Conservation (phyloP, 208 protist species). For the Vickermania spadyakhi region DNA sequence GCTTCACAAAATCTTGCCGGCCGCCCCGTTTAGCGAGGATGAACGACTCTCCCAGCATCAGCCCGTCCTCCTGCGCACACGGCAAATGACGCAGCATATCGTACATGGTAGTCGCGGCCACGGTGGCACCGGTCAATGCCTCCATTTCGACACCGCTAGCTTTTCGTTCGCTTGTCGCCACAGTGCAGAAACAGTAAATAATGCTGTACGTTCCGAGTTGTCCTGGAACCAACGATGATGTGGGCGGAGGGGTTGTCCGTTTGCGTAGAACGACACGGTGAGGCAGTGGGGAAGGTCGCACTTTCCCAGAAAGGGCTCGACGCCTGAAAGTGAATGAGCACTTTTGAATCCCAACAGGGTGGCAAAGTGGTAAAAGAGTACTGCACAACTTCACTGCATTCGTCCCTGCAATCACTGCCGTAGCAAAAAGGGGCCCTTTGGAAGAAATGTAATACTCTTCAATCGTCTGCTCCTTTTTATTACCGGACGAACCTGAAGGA, state of each 20-base stretch:
- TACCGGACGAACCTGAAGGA: slow-evolving; percentile 17
- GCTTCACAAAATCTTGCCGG: slow-evolving; percentile 72
- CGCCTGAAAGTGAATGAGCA: slow-evolving; percentile 85
- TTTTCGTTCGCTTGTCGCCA: slow-evolving; percentile 70
- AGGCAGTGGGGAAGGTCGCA: slow-evolving; percentile 47
- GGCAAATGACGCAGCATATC: slow-evolving; percentile 77
- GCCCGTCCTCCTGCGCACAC: slow-evolving; percentile 73
- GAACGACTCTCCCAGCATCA: slow-evolving; percentile 71
- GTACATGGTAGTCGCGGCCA: slow-evolving; percentile 85
- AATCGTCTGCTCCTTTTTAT: slow-evolving; percentile 8
- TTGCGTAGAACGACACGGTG: slow-evolving; percentile 71
- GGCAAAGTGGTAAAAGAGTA: slow-evolving; percentile 93
- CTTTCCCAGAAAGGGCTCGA: slow-evolving; percentile 12
- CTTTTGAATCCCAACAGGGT: slow-evolving; percentile 84
- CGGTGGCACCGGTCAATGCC: slow-evolving; percentile 87
- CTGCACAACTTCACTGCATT: slow-evolving; percentile 91
- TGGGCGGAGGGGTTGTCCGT: slow-evolving; percentile 24
- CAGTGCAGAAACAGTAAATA: slow-evolving; percentile 84
- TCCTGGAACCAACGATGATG: slow-evolving; percentile 15
- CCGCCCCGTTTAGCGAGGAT: slow-evolving; percentile 71
- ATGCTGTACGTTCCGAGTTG: slow-evolving; percentile 48
- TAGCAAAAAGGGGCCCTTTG: slow-evolving; percentile 80
- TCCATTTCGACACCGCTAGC: slow-evolving; percentile 94
- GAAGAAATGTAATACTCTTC: slow-evolving; percentile 85
- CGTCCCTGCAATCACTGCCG: slow-evolving; percentile 85